Base-by-base conservation (phyloP, 176 grass and related monocot genomes). In the Cenchrus purpureus region DNA sequence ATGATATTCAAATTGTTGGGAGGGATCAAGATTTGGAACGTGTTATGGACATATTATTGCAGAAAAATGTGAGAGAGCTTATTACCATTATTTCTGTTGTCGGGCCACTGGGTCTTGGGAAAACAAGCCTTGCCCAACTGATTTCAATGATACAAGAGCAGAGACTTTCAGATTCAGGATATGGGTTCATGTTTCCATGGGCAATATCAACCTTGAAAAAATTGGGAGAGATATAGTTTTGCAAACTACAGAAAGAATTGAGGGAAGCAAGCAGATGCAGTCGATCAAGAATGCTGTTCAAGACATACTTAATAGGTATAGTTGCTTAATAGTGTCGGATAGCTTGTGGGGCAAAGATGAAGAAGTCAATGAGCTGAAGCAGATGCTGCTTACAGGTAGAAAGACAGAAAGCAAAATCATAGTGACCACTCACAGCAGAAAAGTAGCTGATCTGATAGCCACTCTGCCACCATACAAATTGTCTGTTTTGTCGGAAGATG, bases 181-280 rank as follows among this genome's bases (percentile, higher is more conserved):
- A 83, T 92, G 91, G 91, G 58, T 92, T 68, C 88, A 89, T 80
- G 67, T 89, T 22, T 86, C 91, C 62, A 89, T 86, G 83, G 87
- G 87, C 22, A 77, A 71, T 76, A 52, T 90, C 80, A 89, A 65
- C 74, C 44, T 83, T 57, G 51, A 89, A 69, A 89, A 74, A 79
- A 83, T 90, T 45, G 88, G 79, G 48, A 84, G 63, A 80, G 84
- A 86, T 71, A 75, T 86, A 70, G 62, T 90, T 84, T 73, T 42
- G 34, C 87, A 88, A 73, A 73, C 87, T 73, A 58, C 48, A 14
- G 74, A 88, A 88, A 84, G 9, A n/a, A 14, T 82, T 32, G 69
- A 87, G 25, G 85, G 45, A 73, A 84, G 63, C 70, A 79, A 83
- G 68, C 86, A 85, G 19, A 42, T 77, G 74, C 87, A 88, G 42